phyloP scores from a whole-genome alignment of 2,329 filamentous ascomycete genomes.

The Zelopaecilomyces penicillatus region DNA sequence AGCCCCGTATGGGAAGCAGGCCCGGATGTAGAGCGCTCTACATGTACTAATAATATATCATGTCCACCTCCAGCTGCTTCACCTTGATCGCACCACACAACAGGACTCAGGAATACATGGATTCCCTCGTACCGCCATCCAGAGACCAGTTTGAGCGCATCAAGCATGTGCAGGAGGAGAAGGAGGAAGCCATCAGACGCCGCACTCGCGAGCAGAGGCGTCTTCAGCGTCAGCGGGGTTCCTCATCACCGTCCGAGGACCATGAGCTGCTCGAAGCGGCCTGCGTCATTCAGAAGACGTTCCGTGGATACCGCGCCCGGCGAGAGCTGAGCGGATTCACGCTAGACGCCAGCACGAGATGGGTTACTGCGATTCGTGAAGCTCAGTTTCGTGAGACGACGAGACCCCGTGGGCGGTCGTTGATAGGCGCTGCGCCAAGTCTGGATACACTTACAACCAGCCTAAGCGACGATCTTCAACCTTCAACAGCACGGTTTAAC shows the following conservation, averaged over 20 bases:
- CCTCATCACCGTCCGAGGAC: constrained; percentile 8
- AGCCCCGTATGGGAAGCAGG: constrained; percentile 5
- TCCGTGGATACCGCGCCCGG: constrained; percentile 66
- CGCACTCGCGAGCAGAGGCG: constrained; percentile 29
- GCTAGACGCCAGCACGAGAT: constrained; percentile 61
- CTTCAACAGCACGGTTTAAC: constrained; percentile 48
- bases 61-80: constrained; percentile 7
- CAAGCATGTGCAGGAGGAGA: constrained; percentile 37
- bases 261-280: constrained; percentile 37
- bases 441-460: constrained; percentile 9
- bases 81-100: neutral
- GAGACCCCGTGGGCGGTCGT: constrained; percentile 30
- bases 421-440: constrained; percentile 7
- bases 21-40: neutral
- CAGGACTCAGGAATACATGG: constrained; percentile 37
- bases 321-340: constrained; percentile 62
- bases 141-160: constrained; percentile 40
- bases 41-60: constrained; percentile 1
- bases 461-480: constrained; percentile 12
- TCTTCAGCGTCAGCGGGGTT: constrained; percentile 19
- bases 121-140: constrained; percentile 40
- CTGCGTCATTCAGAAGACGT: constrained; percentile 59
- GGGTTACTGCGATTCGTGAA: constrained; percentile 58
- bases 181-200: constrained; percentile 35
- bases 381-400: constrained; percentile 45